Conservation (phyloP, 2,329 filamentous ascomycete genomes). For the Incumbomyces lentus region DNA sequence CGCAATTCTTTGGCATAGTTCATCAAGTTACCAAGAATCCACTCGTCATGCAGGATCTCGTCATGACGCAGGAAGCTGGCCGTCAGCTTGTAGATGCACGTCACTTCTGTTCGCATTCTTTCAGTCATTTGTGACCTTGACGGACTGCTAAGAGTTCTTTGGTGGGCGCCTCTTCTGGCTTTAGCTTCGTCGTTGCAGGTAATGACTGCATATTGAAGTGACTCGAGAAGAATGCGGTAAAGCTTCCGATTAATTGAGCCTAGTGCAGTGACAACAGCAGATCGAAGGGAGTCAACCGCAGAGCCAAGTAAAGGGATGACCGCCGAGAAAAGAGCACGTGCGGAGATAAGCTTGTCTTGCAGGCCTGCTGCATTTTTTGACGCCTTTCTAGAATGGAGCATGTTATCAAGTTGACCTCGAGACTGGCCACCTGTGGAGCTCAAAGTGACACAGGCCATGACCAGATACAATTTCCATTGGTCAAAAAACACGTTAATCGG, state of each 20-base stretch:
- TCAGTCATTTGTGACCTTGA: conserved; percentile 76
- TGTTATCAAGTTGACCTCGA: conserved; percentile 48
- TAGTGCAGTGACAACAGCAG: conserved; percentile 81
- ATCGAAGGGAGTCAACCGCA: conserved; percentile 68
- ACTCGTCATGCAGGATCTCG: conserved; percentile 74
- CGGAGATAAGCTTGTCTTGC: conserved; percentile 75
- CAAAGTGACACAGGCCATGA: conserved; percentile 92
- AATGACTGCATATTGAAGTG: conserved; percentile 74
- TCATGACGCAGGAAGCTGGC: conserved; percentile 75
- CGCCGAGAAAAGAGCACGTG: conserved; percentile 78
- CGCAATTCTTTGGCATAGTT: conserved; percentile 86
- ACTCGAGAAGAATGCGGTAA: conserved; percentile 81
- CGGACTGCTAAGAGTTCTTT: conserved; percentile 72
- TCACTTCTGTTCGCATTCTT: conserved; percentile 81
- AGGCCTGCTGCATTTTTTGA: conserved; percentile 48
- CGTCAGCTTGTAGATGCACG: conserved; percentile 89
- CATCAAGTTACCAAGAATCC: conserved; percentile 79
- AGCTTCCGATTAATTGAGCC: conserved; percentile 93
- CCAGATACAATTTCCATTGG: conserved; percentile 95
- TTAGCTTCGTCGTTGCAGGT: conserved; percentile 84
- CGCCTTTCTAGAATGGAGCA: conserved; percentile 69
- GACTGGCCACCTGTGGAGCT: conserved; percentile 64
- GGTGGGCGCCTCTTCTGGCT: conserved; percentile 62
- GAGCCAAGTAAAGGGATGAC: conserved; percentile 79
- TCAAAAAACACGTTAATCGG: conserved; percentile 83